Evolutionary conservation across 495 filamentous ascomycete genomes (phyloP), one percentile per base, ranked within the genome.

Genomic region (Xylaria longipes): DNA sequence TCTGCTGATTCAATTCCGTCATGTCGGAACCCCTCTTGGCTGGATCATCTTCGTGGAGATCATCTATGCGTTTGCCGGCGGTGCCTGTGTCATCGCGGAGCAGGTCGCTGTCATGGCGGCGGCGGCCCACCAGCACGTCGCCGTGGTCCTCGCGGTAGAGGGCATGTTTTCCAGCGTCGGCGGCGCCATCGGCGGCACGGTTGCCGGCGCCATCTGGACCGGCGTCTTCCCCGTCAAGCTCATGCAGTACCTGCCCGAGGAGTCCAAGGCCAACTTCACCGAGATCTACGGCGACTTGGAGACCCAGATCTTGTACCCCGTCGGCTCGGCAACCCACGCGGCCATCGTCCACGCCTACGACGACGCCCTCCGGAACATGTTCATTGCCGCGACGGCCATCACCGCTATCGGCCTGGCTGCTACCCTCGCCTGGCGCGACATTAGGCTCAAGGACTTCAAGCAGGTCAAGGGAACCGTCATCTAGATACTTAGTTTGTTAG

Each of bases 1-100:
- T 4, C 84, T 94, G n/a, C 89, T 94, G 87, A 92, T 94, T 72
- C 82, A 92, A 65, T 93, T 92, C 85, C 88, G 91, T 39, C 81
- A 87, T 67, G 80, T 83, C 3, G 81, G 85, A 41, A 79, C 80
- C 22, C 74, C 84, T 60, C 83, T 93, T 58, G 91, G 90, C 31
- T 93, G 90, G 77, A 80, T 94, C 25, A 82, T 93, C 80, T 92
- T 93, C 89, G 90, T 88, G 73, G 91, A 94, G 79, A 92, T 94
- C 78, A 90, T 94, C 81, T 93, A 94, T 73, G 89, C 92, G 35
- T 88, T 95, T 65, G 83, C 85, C 17, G 91, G 90, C 33, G 86
- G 86, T 31, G 80, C 82, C 33, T 78, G 86, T 20, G 87, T 92
- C 64, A 88, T 93, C 73, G 82, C 80, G 70, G 87, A 89, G 73